Conservation (phyloP, 331 rosid genomes). For the Acacia pycnantha region DNA sequence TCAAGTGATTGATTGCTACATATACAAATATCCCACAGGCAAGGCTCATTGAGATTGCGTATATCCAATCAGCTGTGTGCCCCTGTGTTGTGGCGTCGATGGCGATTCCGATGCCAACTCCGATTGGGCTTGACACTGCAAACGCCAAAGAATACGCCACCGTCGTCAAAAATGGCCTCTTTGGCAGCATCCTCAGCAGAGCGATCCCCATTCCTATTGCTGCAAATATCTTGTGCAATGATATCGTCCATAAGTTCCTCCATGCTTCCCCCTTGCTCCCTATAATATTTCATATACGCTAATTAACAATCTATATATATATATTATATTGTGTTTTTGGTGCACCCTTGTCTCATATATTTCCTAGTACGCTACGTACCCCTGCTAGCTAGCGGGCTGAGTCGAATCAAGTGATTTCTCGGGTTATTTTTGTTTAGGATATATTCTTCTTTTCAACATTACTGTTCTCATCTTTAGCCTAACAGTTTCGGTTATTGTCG, state of each 20-base stretch:
- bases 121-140: conserved; percentile 75
- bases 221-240: conserved; percentile 81
- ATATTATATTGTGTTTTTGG: background rate
- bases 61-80: conserved; percentile 62
- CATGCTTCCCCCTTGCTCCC: conserved; percentile 68
- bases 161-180: conserved; percentile 59
- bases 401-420: background rate
- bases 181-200: conserved; percentile 67
- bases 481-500: background rate
- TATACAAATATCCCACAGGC: conserved; percentile 82
- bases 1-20: conserved; percentile 82
- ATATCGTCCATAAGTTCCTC: conserved; percentile 85
- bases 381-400: background rate
- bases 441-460: background rate
- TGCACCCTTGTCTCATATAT: background rate
- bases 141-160: conserved; percentile 63
- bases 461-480: background rate
- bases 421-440: background rate
- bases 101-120: conserved; percentile 79
- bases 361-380: background rate
- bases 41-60: conserved; percentile 69
- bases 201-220: conserved; percentile 87
- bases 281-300: conserved; percentile 1
- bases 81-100: conserved; percentile 75
- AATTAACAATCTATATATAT: background rate